Evolutionary conservation across 768 basidiomycete species (phyloP).

Genomic region (Phaffia tasmanica): DNA sequence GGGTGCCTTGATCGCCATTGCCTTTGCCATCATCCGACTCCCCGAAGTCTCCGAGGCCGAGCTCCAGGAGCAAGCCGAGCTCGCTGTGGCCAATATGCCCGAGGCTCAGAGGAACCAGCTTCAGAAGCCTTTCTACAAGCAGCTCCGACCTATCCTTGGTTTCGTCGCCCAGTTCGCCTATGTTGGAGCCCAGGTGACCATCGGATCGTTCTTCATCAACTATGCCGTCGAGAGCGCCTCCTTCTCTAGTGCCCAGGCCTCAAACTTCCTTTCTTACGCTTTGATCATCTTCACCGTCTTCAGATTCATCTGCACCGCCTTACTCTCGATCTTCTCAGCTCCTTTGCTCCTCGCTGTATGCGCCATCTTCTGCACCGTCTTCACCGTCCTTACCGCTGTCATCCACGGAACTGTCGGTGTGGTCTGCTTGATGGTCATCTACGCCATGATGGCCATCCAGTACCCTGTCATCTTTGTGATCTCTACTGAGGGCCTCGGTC

Average conservation of each 20-base stretch:
- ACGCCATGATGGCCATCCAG: slow-evolving; percentile 58
- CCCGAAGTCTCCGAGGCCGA: slow-evolving; percentile 63
- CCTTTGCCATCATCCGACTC: slow-evolving; percentile 59
- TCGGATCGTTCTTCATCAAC: slow-evolving; percentile 57
- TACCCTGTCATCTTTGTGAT: slow-evolving; percentile 40
- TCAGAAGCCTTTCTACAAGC: slow-evolving; percentile 51
- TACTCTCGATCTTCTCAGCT: slow-evolving; percentile 56
- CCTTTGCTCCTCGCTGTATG: slow-evolving; percentile 52
- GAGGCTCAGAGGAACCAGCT: slow-evolving; percentile 37
- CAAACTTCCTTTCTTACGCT: slow-evolving; percentile 59
- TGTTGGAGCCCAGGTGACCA: slow-evolving; percentile 54
- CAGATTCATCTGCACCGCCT: slow-evolving; percentile 50
- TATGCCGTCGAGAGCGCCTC: slow-evolving; percentile 52
- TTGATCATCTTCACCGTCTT: slow-evolving; percentile 53
- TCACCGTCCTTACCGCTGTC: slow-evolving; percentile 47
- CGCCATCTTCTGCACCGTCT: slow-evolving; percentile 46
- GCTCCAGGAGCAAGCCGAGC: slow-evolving; percentile 40
- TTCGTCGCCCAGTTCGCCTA: slow-evolving; percentile 61
- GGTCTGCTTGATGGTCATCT: slow-evolving; percentile 52
- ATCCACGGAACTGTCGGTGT: slow-evolving; percentile 49
- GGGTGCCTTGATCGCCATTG: slow-evolving; percentile 50
- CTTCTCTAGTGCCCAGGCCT: slow-evolving; percentile 47
- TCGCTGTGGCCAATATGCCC: slow-evolving; percentile 29
- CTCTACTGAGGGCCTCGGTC: slow-evolving; percentile 36
- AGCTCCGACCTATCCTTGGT: slow-evolving; percentile 60